Percentiles rank a stretch among this genome's conserved stretches.
These are phyloP conservation scores for Euphorbia tirucalli DNA, from an alignment of 345 rosid genomes.

Conservation along the genomic window DNA sequence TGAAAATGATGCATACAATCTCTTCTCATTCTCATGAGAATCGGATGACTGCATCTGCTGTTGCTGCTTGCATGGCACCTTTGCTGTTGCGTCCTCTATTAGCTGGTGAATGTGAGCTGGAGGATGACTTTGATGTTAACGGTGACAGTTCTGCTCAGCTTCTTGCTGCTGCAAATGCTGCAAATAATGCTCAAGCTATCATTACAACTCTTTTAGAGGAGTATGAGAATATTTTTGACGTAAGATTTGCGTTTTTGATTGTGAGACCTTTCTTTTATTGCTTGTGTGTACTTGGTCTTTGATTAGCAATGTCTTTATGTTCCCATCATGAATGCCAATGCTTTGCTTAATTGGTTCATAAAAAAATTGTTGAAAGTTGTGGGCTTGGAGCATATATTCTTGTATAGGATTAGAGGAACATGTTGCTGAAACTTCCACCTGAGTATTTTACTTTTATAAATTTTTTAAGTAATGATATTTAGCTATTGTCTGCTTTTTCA, in stretches of 20 bases:
- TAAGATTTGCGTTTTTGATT: slow-evolving; percentile 41
- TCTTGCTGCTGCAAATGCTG: slow-evolving; percentile 99
- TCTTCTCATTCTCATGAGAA: slow-evolving; percentile 83
- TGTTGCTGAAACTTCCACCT: not conserved
- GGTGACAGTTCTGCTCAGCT: slow-evolving; percentile 97
- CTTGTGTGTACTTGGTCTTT: not conserved
- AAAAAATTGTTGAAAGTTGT: not conserved
- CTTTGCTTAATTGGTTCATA: not conserved
- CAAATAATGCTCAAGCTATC: slow-evolving; percentile 90
- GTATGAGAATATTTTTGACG: slow-evolving; percentile 80
- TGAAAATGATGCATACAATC: slow-evolving; percentile 88
- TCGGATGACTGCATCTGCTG: slow-evolving; percentile 94
- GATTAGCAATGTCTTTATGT: not conserved
- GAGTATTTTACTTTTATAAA: not conserved
- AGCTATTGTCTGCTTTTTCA: slow-evolving; percentile 37
- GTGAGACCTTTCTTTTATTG: slow-evolving; percentile 6
- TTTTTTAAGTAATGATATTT: not conserved
- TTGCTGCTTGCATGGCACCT: slow-evolving; percentile 99
- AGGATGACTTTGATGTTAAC: slow-evolving; percentile 75
- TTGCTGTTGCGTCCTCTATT: slow-evolving; percentile 86
- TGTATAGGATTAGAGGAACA: not conserved
- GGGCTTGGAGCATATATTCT: not conserved
- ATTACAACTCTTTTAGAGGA: slow-evolving; percentile 84
- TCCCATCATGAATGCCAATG: not conserved
- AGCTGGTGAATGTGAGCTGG: slow-evolving; percentile 97